A percentile compares a stretch with the other conserved stretches of the same genome.
These are phyloP conservation scores for Urtica urens DNA, from an alignment of 306 rosid genomes.

Conservation along the genomic window DNA sequence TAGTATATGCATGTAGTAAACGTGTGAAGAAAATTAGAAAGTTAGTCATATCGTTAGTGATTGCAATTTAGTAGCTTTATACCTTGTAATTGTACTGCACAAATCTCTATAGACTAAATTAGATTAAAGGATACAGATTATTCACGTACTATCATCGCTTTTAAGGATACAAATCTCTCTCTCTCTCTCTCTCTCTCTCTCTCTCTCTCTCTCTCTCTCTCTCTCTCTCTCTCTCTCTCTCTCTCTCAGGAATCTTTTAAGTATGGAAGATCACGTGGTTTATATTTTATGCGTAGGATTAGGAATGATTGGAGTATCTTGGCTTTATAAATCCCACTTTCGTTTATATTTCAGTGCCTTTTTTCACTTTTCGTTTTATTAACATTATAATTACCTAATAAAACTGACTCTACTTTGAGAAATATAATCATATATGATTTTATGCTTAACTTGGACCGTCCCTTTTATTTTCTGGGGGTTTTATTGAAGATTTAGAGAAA, in stretches of 20 bases:
- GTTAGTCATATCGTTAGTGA: no score
- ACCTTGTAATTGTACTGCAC: no score
- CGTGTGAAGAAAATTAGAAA: no score
- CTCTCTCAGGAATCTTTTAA: background rate
- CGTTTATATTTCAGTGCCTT: background rate
- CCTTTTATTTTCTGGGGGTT: background rate
- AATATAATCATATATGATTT: background rate
- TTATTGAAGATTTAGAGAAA: background rate
- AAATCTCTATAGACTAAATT: no score
- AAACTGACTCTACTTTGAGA: slow-evolving; percentile 5
- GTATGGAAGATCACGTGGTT: background rate
- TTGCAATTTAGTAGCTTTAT: no score
- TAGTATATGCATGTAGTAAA: no score
- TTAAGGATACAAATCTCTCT: no score
- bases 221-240: background rate
- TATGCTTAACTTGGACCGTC: background rate
- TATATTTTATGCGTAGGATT: background rate
- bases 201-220: no score
- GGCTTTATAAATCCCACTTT: slow-evolving; percentile 3
- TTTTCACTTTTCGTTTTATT: background rate
- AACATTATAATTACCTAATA: background rate
- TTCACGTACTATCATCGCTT: no score
- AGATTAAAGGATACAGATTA: no score
- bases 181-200: no score
- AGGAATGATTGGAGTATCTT: slow-evolving; percentile 9